Conservation (phyloP, 2,329 filamentous ascomycete species). For the Paracoccidioides lutzii region DNA sequence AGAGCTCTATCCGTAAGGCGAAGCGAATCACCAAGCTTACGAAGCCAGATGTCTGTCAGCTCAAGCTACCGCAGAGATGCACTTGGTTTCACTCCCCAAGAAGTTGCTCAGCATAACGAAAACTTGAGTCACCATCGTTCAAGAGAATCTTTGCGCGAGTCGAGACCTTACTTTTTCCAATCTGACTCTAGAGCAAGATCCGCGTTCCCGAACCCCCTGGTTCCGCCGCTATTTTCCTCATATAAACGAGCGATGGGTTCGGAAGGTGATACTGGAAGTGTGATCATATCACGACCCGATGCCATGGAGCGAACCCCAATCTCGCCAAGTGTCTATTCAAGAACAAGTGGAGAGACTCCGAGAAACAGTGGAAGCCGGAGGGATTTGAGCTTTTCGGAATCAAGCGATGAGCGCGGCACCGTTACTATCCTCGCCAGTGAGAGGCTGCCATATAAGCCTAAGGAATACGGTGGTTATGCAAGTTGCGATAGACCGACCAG, state of each 20-base stretch:
- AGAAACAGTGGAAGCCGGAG: constrained; percentile 1
- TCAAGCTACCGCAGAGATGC: constrained; percentile 2
- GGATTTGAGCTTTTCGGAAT: constrained; percentile 4
- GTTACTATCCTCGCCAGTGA: constrained; percentile 14
- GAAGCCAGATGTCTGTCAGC: constrained; percentile 1
- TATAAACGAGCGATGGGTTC: constrained; percentile 2
- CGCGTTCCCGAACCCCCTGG: constrained; percentile 3
- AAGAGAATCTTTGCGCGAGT: constrained; percentile 1
- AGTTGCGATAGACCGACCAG: constrained; percentile 3
- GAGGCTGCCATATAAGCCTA: constrained; percentile 8
- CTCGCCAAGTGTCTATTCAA: constrained; percentile 24
- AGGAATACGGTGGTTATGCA: background rate
- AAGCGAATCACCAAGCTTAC: background rate
- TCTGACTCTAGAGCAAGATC: background rate
- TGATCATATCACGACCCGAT: constrained; percentile 7
- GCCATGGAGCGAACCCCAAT: constrained; percentile 4
- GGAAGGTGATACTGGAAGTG: constrained; percentile 9
- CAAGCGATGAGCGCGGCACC: constrained; percentile 12
- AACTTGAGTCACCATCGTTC: background rate
- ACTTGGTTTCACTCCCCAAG: constrained; percentile 9
- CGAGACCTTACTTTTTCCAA: constrained; percentile 10
- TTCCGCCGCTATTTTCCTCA: constrained; percentile 1
- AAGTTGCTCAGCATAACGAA: constrained; percentile 14
- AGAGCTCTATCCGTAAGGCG: background rate
- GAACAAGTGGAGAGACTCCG: constrained; percentile 17